These are phyloP conservation scores for Bipolaris zeicola DNA, from an alignment of 2,329 filamentous ascomycete genomes.

Conservation along the genomic window DNA sequence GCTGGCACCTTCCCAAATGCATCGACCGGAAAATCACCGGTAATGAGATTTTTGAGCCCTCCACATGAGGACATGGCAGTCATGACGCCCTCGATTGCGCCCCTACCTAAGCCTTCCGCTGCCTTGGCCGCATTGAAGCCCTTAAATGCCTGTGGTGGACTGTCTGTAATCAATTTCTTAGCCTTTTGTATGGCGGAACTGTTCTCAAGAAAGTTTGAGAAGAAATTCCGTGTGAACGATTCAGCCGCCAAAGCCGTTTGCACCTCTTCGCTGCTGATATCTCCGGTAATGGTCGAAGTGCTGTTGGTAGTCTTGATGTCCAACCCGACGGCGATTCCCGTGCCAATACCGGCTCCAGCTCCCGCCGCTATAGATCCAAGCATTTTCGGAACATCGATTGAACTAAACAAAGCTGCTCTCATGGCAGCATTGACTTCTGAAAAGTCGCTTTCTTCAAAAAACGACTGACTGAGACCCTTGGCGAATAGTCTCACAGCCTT, in stretches of 20 bases:
- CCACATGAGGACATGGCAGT: conserved; percentile 34
- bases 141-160: conserved; percentile 11
- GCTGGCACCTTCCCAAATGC: conserved; percentile 28
- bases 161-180: conserved; percentile 2
- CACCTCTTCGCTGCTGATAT: conserved; percentile 13
- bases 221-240: conserved; percentile 28
- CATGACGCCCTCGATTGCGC: conserved; percentile 33
- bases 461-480: conserved; percentile 33
- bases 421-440: conserved; percentile 12
- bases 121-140: conserved; percentile 24
- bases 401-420: conserved; percentile 7
- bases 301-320: conserved; percentile 16
- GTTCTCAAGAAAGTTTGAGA: conserved; percentile 33
- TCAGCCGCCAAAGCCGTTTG: conserved; percentile 26
- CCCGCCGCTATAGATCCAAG: conserved; percentile 33
- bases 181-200: conserved; percentile 23
- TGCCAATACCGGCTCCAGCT: conserved; percentile 36
- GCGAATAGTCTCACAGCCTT: conserved; percentile 29
- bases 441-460: conserved; percentile 29
- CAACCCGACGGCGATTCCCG: conserved; percentile 33
- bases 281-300: conserved; percentile 7
- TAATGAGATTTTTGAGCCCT: conserved; percentile 34
- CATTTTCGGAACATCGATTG: conserved; percentile 18
- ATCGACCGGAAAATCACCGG: conserved; percentile 28
- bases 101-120: conserved; percentile 37